Evolutionary conservation across 2,329 filamentous ascomycete genomes (phyloP), one percentile per base, ranked within the genome.

Genomic region (Eutypa lata): DNA sequence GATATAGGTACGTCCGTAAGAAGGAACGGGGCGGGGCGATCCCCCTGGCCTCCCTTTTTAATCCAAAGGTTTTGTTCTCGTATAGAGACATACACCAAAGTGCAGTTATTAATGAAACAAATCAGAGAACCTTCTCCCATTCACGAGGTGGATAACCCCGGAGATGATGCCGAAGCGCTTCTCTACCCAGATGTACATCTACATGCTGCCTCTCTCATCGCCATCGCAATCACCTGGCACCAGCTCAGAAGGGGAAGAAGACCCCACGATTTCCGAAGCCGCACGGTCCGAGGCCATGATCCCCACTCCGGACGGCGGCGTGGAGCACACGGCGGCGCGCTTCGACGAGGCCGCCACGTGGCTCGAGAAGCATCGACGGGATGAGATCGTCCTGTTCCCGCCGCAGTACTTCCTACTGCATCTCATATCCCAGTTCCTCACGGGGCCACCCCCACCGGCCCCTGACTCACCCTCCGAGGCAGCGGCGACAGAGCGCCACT

Each of bases 141-240:
- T 96, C 66, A 96, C 92, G 0, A 83, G 90, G 50, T 97, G 94
- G 94, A 80, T 97, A 52, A 97, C 94, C 2, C 93, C 93, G 0
- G 71, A 76, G 0, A 84, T 82, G 56, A 75, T 87, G 1, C 81
- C 85, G 0, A 90, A 87, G 62, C 82, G 94, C 45, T 99, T 95
- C 73, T 90, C 89, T 0, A 97, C 93, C 1, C 92, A 97, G 68
- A 97, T 97, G 93, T 99, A 97, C 72, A 70, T 97, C 11, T 96
- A 96, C 71, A 87, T 95, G 70, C 79, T 97, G 2, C 91, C 91
- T 0, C 72, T 86, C 1, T 59, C 62, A 8, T 49, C 31, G 49
- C 26, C 26, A 5, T 10, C 26, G 10, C 10, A 5, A 31, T 10
- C 26, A 31, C 10, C 26, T 31, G 10, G 26, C 26, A 6, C 26